Evolutionary conservation across 805 yeast genomes (phyloP), one percentile per base, ranked within the genome.

Genomic region (Metschnikowia henanensis): DNA sequence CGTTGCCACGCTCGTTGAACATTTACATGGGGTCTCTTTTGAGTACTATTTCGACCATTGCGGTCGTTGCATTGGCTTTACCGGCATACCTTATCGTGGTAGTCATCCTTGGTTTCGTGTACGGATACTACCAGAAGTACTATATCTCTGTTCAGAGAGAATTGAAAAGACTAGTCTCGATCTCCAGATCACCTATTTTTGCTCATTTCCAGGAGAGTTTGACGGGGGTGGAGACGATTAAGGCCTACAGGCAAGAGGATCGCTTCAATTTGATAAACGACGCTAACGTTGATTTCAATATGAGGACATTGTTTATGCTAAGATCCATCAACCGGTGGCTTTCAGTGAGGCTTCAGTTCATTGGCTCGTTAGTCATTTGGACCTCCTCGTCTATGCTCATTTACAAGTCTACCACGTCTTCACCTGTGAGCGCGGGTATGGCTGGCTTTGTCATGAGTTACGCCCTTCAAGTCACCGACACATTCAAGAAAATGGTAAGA

Each of bases 101-200:
- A 30, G 62, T 65, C 1, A 45, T 69, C 2, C 64, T 88, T 45
- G 66, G 77, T 3, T 61, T 76, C 25, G 60, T 87, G 38, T 89
- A 88, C 63, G 60, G 77, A 36, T 82, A 84, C 61, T 86, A 83
- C 59, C 95, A 88, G 45, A 68, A 70, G 37, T 84, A 74, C 62
- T 90, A 85, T 61, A 75, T 97, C 63, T 94, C 94, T 64, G 90
- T 94, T 12, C 97, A 90, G 35, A 89, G 71, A 1, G 99, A 52
- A 23, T 40, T 50, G 19, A 45, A 82, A 41, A 79, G 85, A 18
- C 70, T 67, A 45, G 87, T 67, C 57, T 85, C 86, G 44, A 85
- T 84, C 51, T 81, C 87, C 37, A 84, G 75, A 57, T 84, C 88
- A 30, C 75, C 80, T 10, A 41, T 43, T 13, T 49, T 38, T 15